These are phyloP conservation scores for Apodospora peruviana DNA, from an alignment of 495 filamentous ascomycete species.

Conservation along the genomic window DNA sequence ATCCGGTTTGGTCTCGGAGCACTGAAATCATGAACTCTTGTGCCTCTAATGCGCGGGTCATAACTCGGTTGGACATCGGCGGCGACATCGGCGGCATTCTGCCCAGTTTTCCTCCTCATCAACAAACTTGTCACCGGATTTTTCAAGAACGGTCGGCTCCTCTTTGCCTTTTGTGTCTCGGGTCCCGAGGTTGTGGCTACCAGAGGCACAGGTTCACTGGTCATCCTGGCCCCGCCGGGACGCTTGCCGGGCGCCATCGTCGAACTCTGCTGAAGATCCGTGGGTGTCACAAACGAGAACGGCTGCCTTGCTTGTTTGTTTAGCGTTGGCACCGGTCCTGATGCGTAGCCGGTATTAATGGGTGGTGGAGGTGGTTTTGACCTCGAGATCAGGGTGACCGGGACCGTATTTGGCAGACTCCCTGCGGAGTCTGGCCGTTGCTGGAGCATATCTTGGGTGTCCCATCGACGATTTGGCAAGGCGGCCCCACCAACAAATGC, in stretches of 20 bases:
- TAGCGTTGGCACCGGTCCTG: conserved; percentile 14
- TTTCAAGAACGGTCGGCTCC: conserved; percentile 48
- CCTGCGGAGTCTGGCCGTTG: conserved; percentile 15
- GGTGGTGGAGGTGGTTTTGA: conserved; percentile 25
- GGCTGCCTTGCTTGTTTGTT: conserved; percentile 24
- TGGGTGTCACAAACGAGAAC: conserved; percentile 35
- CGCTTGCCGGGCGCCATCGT: conserved; percentile 17
- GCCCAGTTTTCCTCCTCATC: conserved; percentile 35
- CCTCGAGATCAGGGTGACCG: conserved; percentile 21
- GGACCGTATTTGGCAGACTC: conserved; percentile 7
- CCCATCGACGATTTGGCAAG: conserved; percentile 31
- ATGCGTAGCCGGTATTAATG: conserved; percentile 19
- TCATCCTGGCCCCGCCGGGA: conserved; percentile 29
- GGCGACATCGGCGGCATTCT: conserved; percentile 47
- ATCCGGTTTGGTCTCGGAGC: conserved; percentile 64
- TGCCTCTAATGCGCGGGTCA: conserved; percentile 81
- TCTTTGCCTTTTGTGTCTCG: conserved; percentile 47
- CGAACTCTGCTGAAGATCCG: conserved; percentile 28
- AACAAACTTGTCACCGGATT: conserved; percentile 43
- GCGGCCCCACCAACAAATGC: conserved; percentile 38
- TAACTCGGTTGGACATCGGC: conserved; percentile 43
- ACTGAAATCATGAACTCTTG: conserved; percentile 85
- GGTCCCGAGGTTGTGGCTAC: conserved; percentile 53
- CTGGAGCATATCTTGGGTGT: conserved; percentile 8
- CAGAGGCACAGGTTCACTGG: conserved; percentile 43